Percentiles rank a stretch among this genome's conserved stretches.
Conservation (phyloP, 768 basidiomycete species). For the Auricularia sp. region DNA sequence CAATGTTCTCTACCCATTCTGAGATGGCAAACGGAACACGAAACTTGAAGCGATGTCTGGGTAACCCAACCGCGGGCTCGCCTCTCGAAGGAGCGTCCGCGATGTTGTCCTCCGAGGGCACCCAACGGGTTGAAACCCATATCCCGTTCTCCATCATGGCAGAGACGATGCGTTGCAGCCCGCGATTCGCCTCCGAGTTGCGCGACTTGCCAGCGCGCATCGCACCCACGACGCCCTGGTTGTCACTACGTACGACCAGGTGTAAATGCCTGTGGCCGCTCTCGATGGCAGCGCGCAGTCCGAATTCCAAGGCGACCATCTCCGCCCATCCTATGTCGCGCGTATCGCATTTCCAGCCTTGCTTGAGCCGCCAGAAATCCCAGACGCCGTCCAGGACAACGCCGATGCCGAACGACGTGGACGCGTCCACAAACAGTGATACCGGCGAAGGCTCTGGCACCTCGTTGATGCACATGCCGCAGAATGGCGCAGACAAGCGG, state of each 20-base stretch:
- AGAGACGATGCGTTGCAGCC: neutral
- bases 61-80: neutral
- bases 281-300: neutral
- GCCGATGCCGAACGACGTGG: neutral
- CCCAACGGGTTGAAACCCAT: neutral
- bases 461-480: neutral
- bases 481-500: neutral
- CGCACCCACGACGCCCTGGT: neutral
- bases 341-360: neutral
- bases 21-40: neutral
- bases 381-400: neutral
- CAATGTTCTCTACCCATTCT: neutral
- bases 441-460: neutral
- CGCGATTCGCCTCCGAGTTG: neutral
- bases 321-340: neutral
- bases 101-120: neutral
- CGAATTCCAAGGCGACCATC: neutral
- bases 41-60: neutral
- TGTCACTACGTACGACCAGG: neutral
- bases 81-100: neutral
- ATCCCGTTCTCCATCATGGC: constrained; percentile 1
- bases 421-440: neutral
- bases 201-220: neutral
- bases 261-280: neutral
- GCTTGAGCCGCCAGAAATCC: neutral